Evolutionary conservation across 345 rosid species (phyloP).

Genomic region (Psidium friedrichsthalianum): DNA sequence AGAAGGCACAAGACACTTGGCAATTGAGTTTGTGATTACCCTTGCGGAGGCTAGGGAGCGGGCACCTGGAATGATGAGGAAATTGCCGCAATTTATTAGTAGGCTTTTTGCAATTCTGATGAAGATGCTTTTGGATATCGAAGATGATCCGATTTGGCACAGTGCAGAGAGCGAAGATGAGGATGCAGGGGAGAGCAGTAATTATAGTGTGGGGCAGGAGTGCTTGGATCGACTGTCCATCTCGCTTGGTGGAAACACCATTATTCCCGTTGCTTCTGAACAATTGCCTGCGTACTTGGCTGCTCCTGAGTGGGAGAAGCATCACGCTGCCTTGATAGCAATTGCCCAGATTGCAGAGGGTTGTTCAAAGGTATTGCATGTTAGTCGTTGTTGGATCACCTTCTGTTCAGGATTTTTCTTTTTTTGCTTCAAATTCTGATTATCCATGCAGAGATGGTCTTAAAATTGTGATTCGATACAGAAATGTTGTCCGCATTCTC

Average conservation of each 20-base stretch:
- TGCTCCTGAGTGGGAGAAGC: conserved; percentile 98
- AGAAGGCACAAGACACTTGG: conserved; percentile 88
- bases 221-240: conserved; percentile 94
- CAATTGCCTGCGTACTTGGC: conserved; percentile 80
- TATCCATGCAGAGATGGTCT: background rate
- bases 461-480: background rate
- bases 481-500: background rate
- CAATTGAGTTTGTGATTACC: conserved; percentile 89
- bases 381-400: background rate
- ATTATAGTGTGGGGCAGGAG: conserved; percentile 93
- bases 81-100: conserved; percentile 87
- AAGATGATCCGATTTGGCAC: conserved; percentile 94
- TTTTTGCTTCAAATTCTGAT: background rate
- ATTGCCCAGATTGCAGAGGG: conserved; percentile 99
- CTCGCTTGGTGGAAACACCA: conserved; percentile 90
- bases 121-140: conserved; percentile 86
- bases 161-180: conserved; percentile 85
- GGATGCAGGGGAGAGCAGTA: conserved; percentile 92
- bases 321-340: conserved; percentile 92
- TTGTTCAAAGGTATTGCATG: conserved; percentile 64
- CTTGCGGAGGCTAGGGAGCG: conserved; percentile 95
- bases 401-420: background rate
- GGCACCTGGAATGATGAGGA: conserved; percentile 99
- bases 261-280: conserved; percentile 95
- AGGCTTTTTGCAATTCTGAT: conserved; percentile 79